phyloP scores from a whole-genome alignment of 2,329 filamentous ascomycete genomes.

The Exophiala calicioides region DNA sequence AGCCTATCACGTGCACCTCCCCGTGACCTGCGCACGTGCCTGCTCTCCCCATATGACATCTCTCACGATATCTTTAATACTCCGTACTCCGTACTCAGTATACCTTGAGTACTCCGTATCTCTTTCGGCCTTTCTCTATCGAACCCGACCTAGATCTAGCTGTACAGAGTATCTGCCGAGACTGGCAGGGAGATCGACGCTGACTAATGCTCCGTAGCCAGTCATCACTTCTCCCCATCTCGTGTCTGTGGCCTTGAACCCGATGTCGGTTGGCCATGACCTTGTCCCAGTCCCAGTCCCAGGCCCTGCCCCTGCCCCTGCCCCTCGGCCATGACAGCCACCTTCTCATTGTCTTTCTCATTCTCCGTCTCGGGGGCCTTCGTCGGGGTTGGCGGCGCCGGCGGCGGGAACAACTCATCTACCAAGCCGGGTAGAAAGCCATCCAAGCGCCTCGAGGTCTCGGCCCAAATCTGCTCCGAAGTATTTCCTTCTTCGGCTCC shows the following conservation, averaged over 20 bases:
- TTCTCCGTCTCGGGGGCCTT: neutral
- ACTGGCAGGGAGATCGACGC: too few species aligned
- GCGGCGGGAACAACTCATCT: constrained; percentile 30
- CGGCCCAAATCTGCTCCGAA: constrained; percentile 59
- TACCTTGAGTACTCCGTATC: too few species aligned
- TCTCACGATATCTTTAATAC: too few species aligned
- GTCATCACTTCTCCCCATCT: neutral
- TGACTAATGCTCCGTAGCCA: too few species aligned
- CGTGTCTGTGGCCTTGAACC: neutral
- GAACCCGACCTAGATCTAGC: too few species aligned
- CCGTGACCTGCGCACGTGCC: too few species aligned
- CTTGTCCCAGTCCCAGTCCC: too few species aligned
- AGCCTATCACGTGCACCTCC: too few species aligned
- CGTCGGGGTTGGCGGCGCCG: neutral
- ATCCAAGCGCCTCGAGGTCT: constrained; percentile 62
- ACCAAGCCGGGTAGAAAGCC: constrained; percentile 63
- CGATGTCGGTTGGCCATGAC: neutral
- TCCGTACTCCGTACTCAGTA: too few species aligned
- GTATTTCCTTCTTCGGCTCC: constrained; percentile 39
- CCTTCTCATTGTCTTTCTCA: neutral
- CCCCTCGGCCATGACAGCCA: neutral
- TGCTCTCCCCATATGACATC: too few species aligned
- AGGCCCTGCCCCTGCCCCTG: neutral
- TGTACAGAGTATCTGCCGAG: too few species aligned
- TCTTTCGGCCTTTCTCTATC: too few species aligned